A percentile compares a stretch with the other conserved stretches of the same genome.
These are phyloP conservation scores for Ustilago tritici DNA, from an alignment of 1,284 basidiomycete species.

Conservation along the genomic window DNA sequence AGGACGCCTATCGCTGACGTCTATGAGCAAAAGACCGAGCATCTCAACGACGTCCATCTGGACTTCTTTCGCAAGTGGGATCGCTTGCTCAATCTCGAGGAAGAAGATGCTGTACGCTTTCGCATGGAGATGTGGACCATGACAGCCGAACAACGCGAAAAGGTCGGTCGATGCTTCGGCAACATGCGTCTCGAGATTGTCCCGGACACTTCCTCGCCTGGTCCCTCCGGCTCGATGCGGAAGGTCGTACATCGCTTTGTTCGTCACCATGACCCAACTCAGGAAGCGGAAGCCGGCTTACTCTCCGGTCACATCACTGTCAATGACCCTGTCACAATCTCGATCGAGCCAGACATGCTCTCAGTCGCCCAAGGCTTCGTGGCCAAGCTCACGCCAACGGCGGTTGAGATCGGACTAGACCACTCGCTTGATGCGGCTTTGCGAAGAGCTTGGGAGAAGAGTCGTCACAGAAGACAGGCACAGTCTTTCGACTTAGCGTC, in stretches of 20 bases:
- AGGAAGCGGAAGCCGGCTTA: constrained; percentile 71
- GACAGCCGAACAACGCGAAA: constrained; percentile 82
- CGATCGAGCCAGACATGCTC: constrained; percentile 84
- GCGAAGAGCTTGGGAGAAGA: constrained; percentile 47
- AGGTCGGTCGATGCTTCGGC: constrained; percentile 70
- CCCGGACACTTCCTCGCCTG: background rate
- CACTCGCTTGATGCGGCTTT: constrained; percentile 74
- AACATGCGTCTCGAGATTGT: constrained; percentile 66
- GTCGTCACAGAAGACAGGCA: background rate
- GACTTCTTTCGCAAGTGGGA: constrained; percentile 94
- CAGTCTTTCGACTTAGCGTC: constrained; percentile 10
- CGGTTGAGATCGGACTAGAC: constrained; percentile 83
- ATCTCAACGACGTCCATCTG: constrained; percentile 78
- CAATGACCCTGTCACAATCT: constrained; percentile 84
- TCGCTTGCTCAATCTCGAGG: constrained; percentile 84
- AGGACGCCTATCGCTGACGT: constrained; percentile 78
- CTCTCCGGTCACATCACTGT: constrained; percentile 82
- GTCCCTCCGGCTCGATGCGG: constrained; percentile 55
- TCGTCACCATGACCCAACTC: constrained; percentile 64
- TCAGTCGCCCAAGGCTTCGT: constrained; percentile 88
- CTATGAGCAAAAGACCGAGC: constrained; percentile 82
- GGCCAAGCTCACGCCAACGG: constrained; percentile 76
- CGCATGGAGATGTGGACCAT: constrained; percentile 95
- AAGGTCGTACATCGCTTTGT: constrained; percentile 78
- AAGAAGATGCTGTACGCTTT: constrained; percentile 84